Evolutionary conservation across 495 filamentous ascomycete genomes (phyloP).

Genomic region (Paragyromitra xinjiangensis): DNA sequence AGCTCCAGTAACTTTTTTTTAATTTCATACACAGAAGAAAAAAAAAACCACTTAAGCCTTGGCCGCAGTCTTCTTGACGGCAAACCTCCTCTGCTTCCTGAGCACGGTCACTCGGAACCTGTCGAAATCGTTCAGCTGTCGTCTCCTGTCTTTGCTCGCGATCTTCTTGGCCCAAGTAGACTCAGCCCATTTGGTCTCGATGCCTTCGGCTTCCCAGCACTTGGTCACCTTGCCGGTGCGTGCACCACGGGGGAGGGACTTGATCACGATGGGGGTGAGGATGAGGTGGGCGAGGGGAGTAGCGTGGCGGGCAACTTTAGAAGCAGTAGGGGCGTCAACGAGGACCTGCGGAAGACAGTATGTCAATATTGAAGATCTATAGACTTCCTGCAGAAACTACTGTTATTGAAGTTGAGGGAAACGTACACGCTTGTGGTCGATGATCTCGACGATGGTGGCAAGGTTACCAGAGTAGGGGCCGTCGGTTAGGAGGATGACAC

Average conservation of each 20-base stretch:
- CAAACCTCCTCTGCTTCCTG: conserved; percentile 97
- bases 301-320: conserved; percentile 81
- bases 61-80: conserved; percentile 90
- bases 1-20: conserved; percentile 39
- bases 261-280: conserved; percentile 88
- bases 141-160: conserved; percentile 80
- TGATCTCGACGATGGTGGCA: conserved; percentile 95
- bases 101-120: conserved; percentile 98
- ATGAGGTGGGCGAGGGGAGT: conserved; percentile 80
- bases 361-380: background rate
- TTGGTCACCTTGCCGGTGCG: conserved; percentile 82
- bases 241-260: conserved; percentile 84
- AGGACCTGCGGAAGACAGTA: conserved; percentile 71
- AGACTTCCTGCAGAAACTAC: background rate
- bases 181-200: conserved; percentile 90
- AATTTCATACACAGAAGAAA: conserved; percentile 36
- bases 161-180: conserved; percentile 90
- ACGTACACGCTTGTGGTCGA: conserved; percentile 99
- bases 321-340: conserved; percentile 85
- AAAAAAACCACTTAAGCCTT: conserved; percentile 62
- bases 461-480: conserved; percentile 83
- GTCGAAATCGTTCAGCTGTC: conserved; percentile 95
- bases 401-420: background rate
- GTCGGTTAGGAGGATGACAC: conserved; percentile 82
- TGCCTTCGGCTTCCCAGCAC: conserved; percentile 83